Evolutionary conservation across 2,329 filamentous ascomycete species (phyloP), one percentile per base, ranked within the genome.

Genomic region (Colletotrichum australisinense): DNA sequence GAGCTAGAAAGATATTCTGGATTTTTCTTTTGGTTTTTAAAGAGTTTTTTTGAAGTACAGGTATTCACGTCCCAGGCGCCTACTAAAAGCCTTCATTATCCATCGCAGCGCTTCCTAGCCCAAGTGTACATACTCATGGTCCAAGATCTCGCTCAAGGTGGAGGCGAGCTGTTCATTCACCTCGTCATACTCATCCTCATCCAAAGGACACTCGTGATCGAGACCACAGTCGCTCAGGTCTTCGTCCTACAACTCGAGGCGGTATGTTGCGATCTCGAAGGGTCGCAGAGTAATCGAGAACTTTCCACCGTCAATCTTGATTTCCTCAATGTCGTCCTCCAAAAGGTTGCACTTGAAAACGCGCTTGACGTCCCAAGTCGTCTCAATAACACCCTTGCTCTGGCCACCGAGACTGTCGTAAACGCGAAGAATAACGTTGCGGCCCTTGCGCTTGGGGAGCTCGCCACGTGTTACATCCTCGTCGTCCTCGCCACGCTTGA

Each of bases 401-500:
- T 91, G 93, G 0, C 97, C 97, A 58, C 97, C 97, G 55, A 98
- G 85, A 73, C 93, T 93, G 81, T 99, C 97, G 80, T 97, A 99
- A 24, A 98, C 87, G 1, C 97, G 89, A 72, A 98, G 76, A 73
- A 99, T 92, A 59, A 98, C 88, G 80, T 94, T 97, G 81, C 90
- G 90, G 0, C 94, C 95, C 77, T 90, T 89, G 70, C 93, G 90
- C 76, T 86, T 86, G 3, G 90, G 88, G 38, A 96, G 83, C 46
- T 89, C 89, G 26, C 90, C 89, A 19, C 87, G 83, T 57, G 88
- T 90, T 56, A 95, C 89, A 76, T 95, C 94, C 78, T 93, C 92
- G 76, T 96, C 94, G 78, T 96, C 94, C 80, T 96, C 94, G n/a
- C 94, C 97, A 70, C 97, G 93, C 88, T 99, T 99, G 82, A 99